Conservation (phyloP, 768 basidiomycete species). For the Saitozyma sp. region DNA sequence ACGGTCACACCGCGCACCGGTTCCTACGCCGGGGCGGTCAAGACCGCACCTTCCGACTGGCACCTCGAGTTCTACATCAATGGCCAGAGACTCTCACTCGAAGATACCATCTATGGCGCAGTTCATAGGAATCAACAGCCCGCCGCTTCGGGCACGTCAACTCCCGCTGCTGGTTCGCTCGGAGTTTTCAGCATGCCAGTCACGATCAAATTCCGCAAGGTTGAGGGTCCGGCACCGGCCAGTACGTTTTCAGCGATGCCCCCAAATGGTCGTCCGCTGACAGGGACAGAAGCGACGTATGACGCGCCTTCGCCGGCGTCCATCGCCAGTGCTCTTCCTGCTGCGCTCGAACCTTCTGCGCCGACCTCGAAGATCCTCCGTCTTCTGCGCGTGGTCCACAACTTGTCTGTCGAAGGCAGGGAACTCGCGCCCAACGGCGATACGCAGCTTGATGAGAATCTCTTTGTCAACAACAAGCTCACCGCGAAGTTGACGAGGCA, state of each 20-base stretch:
- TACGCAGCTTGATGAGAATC: slow-evolving; percentile 70
- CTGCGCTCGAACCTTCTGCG: slow-evolving; percentile 79
- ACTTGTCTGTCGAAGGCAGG: slow-evolving; percentile 66
- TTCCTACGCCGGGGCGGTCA: slow-evolving; percentile 93
- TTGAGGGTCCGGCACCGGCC: slow-evolving; percentile 70
- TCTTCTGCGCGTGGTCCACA: slow-evolving; percentile 80
- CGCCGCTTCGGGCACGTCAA: neutral
- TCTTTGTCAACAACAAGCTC: slow-evolving; percentile 96
- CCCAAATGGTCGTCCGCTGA: slow-evolving; percentile 55
- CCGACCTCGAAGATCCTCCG: slow-evolving; percentile 87
- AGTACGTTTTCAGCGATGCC: slow-evolving; percentile 14
- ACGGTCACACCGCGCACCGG: slow-evolving; percentile 17
- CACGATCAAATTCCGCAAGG: slow-evolving; percentile 89
- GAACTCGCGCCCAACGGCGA: slow-evolving; percentile 35
- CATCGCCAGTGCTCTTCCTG: slow-evolving; percentile 56
- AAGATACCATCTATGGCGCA: slow-evolving; percentile 93
- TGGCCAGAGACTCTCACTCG: slow-evolving; percentile 76
- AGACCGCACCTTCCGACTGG: slow-evolving; percentile 91
- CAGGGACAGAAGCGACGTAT: slow-evolving; percentile 18
- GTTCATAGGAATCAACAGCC: slow-evolving; percentile 60
- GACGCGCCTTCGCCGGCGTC: slow-evolving; percentile 38
- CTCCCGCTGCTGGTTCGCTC: slow-evolving; percentile 11
- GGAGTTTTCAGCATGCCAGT: slow-evolving; percentile 79
- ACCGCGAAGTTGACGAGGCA: slow-evolving; percentile 97
- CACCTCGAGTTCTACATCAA: slow-evolving; percentile 95